Base-by-base conservation (phyloP, 495 filamentous ascomycete species). In the Xylaria castorea region DNA sequence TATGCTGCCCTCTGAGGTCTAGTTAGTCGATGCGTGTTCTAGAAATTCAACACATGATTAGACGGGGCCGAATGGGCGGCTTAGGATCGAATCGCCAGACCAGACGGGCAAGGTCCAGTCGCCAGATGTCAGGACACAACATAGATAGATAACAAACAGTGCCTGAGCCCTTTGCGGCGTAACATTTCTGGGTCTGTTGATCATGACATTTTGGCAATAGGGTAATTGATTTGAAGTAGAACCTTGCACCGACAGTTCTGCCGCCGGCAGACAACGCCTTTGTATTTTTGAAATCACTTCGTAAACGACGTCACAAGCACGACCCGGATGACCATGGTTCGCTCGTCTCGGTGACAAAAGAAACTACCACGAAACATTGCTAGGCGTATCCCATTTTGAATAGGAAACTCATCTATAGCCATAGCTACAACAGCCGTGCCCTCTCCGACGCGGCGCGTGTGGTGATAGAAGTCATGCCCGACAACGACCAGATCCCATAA, bases 231-330 rank as follows among this genome's bases (percentile, higher is more conserved):
- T 60, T 36, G 27, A 57, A 60, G 30, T n/a, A 60, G 55, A 60
- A 34, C 27, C 55, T 34, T 34, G 44, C 22, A 51, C 68, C 58
- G 36, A 36, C 44, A 30, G 32, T 55, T 71, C 68, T 46, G 60
- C 36, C 46, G 60, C 60, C 61, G 68, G 57, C 32, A 30, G 48
- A 64, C 68, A 71, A 71, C 68, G 68, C 68, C 68, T 64, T 71
- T 66, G 68, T 70, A 64, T 64, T 64, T 64, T 55, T 53, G 30
- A n/a, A 46, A 65, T 71, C 68, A 71, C 68, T 71, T 71, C 68
- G 68, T 71, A 64, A 71, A 40, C 60, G 58, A 64, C 68, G 38
- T 71, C 68, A 71, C 68, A 71, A 44, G 64, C 38, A 60, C 46
- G 38, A 70, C 38, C 57, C 27, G 20, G 57, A 63, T 44, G 42